Conservation (phyloP, 805 yeast species). For the Candida sithepensis region DNA sequence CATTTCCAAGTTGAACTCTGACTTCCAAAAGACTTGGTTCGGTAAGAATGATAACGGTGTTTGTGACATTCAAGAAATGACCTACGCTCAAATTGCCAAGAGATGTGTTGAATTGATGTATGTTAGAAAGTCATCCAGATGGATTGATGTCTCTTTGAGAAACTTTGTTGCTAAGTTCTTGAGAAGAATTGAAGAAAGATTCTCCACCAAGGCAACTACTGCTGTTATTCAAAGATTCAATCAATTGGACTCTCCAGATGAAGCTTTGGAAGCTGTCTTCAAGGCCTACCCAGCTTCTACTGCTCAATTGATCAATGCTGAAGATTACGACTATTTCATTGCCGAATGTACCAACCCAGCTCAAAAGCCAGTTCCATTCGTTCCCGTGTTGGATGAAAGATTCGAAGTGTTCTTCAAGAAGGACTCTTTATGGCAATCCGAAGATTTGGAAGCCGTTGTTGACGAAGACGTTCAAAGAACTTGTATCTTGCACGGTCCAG, state of each 20-base stretch:
- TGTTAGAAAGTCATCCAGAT: slow-evolving; percentile 70
- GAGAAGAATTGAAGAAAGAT: slow-evolving; percentile 96
- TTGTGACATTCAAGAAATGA: slow-evolving; percentile 93
- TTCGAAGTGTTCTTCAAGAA: slow-evolving; percentile 96
- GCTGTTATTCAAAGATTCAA: slow-evolving; percentile 74
- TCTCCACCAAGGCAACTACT: slow-evolving; percentile 51
- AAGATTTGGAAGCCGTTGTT: slow-evolving; percentile 92
- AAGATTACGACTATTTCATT: slow-evolving; percentile 92
- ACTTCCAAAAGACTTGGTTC: slow-evolving; percentile 98
- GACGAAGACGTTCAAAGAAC: slow-evolving; percentile 97
- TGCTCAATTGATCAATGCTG: slow-evolving; percentile 85
- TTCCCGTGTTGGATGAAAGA: slow-evolving; percentile 91
- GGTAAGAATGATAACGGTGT: slow-evolving; percentile 73
- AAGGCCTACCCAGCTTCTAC: slow-evolving; percentile 69
- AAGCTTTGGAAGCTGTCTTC: slow-evolving; percentile 56
- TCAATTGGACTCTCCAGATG: slow-evolving; percentile 66
- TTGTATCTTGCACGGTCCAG: slow-evolving; percentile 99
- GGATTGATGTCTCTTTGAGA: slow-evolving; percentile 87
- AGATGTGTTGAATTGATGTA: slow-evolving; percentile 87
- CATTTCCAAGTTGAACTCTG: slow-evolving; percentile 81
- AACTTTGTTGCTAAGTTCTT: slow-evolving; percentile 82
- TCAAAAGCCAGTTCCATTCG: slow-evolving; percentile 98
- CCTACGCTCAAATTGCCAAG: slow-evolving; percentile 84
- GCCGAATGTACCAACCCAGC: slow-evolving; percentile 74
- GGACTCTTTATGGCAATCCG: slow-evolving; percentile 99